Base-by-base conservation (phyloP, 805 yeast species). In the Kurtzmaniella cleridarum region DNA sequence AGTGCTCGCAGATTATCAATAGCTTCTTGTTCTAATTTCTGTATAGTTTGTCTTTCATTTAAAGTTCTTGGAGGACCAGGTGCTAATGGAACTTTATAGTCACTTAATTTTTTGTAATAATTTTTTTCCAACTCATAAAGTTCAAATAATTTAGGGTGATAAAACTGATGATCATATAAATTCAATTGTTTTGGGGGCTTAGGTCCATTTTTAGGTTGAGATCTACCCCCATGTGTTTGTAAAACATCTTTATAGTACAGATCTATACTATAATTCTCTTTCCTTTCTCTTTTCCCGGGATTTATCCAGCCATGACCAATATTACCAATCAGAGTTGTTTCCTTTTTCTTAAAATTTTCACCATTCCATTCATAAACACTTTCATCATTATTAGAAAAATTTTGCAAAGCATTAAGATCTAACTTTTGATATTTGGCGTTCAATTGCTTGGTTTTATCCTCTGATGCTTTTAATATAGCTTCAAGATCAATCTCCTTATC, bases 151-250 rank as follows among this genome's bases (percentile, higher is more conserved):
- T 84, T 75, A n/a, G 81, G 73, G 1, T 95, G 88, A 58, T 75
- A 86, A 51, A 93, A 87, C 60, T 93, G 98, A 61, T 90, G 96
- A 54, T 93, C 96, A 55, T 84, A 86, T 30, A 87, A 69, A 42
- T 79, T 80, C 43, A 85, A 66, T 50, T 87, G 93, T 54, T 83
- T 87, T 28, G 98, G 97, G 32, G 95, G 86, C 45, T 75, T 77
- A 13, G 95, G 93, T 1, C 82, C 84, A 8, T 75, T 69, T 32
- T 71, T 68, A 37, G 66, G 65, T 10, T 49, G 43, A 3, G 80
- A 56, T 50, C 84, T 71, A 34, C 84, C 79, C 5, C 91, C 88
- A 20, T 20, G 24, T 1, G 88, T 76, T 49, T 81, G 78, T 50
- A 90, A 64, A 8, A 83, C 89, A 54, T 81, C 91, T 57, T 83